Conservation (phyloP, 768 basidiomycete genomes). For the Pleurotus ostreatus region DNA sequence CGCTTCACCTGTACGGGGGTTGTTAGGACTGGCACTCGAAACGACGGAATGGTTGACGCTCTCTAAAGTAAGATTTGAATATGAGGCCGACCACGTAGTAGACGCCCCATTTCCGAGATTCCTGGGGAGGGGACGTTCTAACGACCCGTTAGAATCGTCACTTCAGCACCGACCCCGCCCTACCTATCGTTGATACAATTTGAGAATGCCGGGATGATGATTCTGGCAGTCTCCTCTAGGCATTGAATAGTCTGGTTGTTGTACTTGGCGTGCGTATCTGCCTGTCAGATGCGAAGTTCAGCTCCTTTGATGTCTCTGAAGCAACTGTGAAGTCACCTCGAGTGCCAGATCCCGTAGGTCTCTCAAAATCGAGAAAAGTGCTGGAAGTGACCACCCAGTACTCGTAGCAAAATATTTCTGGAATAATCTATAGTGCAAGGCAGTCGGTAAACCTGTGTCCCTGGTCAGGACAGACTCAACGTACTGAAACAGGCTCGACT, state of each 20-base stretch:
- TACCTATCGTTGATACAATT: conserved; percentile 78
- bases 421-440: conserved; percentile 47
- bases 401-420: conserved; percentile 77
- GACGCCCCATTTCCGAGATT: conserved; percentile 85
- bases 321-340: conserved; percentile 47
- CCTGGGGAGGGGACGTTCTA: conserved; percentile 64
- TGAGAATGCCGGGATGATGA: conserved; percentile 86
- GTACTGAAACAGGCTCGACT: conserved; percentile 72
- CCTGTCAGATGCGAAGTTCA: conserved; percentile 29
- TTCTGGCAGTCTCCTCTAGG: conserved; percentile 85
- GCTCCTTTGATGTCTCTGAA: conserved; percentile 6
- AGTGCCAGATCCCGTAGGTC: conserved; percentile 84
- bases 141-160: conserved; percentile 5
- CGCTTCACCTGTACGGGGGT: conserved; percentile 63
- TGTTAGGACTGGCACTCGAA: neutral
- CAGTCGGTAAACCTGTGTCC: neutral
- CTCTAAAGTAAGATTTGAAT: conserved; percentile 93
- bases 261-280: conserved; percentile 57
- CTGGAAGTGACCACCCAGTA: conserved; percentile 83
- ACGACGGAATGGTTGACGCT: conserved; percentile 28
- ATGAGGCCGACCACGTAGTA: conserved; percentile 91
- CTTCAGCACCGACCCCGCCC: neutral
- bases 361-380: conserved; percentile 74
- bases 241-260: conserved; percentile 55
- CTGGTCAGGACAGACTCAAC: conserved; percentile 26